Conservation (phyloP, 768 basidiomycete genomes). For the Leucocoprinus birnbaumii region DNA sequence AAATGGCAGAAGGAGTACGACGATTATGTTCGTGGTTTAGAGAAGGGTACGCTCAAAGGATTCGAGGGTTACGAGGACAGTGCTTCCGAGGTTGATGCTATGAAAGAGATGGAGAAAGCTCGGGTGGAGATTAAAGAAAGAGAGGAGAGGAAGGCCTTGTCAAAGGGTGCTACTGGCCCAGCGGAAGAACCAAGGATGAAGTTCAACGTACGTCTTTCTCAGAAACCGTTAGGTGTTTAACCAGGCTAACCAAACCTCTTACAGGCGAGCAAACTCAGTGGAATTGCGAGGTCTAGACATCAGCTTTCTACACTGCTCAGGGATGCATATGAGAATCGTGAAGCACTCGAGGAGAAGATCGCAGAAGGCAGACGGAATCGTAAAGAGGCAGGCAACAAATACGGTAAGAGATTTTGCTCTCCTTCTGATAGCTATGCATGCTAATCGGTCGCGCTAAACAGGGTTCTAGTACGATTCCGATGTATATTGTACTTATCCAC, state of each 20-base stretch:
- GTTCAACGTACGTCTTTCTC: conserved; percentile 52
- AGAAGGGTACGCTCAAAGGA: conserved; percentile 64
- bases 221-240: background rate
- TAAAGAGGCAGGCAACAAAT: conserved; percentile 91
- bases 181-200: conserved; percentile 78
- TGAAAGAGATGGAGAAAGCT: conserved; percentile 75
- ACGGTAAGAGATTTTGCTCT: conserved; percentile 49
- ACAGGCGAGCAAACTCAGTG: conserved; percentile 69
- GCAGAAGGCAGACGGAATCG: conserved; percentile 80
- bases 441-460: conserved; percentile 8
- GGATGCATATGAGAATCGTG: conserved; percentile 83
- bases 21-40: conserved; percentile 66
- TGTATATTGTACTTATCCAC: too few species aligned
- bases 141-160: conserved; percentile 76
- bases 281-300: conserved; percentile 69
- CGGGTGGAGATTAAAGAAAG: conserved; percentile 71
- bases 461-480: conserved; percentile 34
- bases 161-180: conserved; percentile 55
- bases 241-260: background rate
- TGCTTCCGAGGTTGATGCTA: conserved; percentile 61
- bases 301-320: conserved; percentile 79
- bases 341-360: conserved; percentile 78
- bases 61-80: conserved; percentile 63
- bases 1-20: conserved; percentile 77
- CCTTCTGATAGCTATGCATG: background rate